Evolutionary conservation across 106 monocot genomes (phyloP), one percentile per base, ranked within the genome.

Genomic region (Alisma plantagoaquatica): DNA sequence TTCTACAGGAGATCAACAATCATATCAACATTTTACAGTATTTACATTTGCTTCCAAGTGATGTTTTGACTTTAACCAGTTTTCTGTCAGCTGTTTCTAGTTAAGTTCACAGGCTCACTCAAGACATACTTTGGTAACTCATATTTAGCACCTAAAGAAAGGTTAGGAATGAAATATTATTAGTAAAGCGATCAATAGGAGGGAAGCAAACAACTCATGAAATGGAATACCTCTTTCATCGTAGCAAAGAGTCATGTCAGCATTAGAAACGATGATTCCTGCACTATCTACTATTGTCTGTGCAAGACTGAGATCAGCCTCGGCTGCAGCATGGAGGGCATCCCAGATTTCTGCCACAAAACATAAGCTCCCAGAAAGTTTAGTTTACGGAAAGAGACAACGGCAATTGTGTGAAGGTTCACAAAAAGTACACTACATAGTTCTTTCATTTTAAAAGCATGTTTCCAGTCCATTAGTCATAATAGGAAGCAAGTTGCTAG

Each of bases 261-360:
- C 61, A 66, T 54, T 72, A n/a, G 77, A 31, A 50, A 78, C 54
- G 56, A 87, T 78, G 63, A 87, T 59, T 21, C 74, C 78, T 18
- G 78, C 87, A 56, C 87, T 72, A 29, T 82, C 87, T 45, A 82
- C 69, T 62, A 82, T 78, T 14, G 74, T 62, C 64, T 87, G 81
- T 54, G 87, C 81, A 33, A 77, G 77, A 46, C 16, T 51, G 32
- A 82, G 21, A 49, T 82, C 81, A 46, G 75, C 56, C 41, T 78
- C 78, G 49, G 75, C 69, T 5, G 81, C 75, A 31, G 47, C 47
- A 20, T 60, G 63, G 18, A 87, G 87, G 19, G 87, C 87, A 78
- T 87, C 87, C 81, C 87, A 87, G 46, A 87, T 87, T 44, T 87
- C 87, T 87, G 77, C 11, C 30, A 48, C 20, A 29, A 58, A n/a